Conservation (phyloP, 352 stramenopile species). For the Hyaloperonospora brassicae region DNA sequence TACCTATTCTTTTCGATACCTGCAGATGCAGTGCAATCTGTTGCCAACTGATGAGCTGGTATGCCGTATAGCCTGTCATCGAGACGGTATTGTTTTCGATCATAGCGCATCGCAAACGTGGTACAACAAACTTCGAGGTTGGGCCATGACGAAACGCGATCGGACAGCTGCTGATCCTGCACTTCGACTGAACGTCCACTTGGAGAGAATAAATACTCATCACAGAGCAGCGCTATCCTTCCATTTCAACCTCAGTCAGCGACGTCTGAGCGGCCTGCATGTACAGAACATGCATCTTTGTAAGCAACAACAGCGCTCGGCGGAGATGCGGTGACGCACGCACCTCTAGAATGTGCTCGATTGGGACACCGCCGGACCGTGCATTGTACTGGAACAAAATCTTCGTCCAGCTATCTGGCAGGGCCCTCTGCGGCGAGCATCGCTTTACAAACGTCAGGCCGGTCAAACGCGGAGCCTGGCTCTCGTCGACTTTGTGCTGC, state of each 20-base stretch:
- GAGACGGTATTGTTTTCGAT: no score
- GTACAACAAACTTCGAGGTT: no score
- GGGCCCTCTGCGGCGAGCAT: constrained; percentile 71
- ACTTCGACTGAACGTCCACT: no score
- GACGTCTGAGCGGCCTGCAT: constrained; percentile 24
- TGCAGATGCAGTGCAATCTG: no score
- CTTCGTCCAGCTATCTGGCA: constrained; percentile 86
- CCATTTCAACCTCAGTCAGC: constrained; percentile 30
- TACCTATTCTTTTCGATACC: no score
- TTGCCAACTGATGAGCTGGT: no score
- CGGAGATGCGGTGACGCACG: background rate
- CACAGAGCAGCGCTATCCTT: constrained; percentile 16
- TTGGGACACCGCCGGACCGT: constrained; percentile 47
- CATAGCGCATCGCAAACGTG: no score
- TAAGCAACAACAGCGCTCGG: constrained; percentile 1
- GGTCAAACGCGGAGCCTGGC: constrained; percentile 38
- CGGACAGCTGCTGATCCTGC: no score
- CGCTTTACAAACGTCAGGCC: constrained; percentile 61
- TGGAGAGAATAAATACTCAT: constrained; percentile 21
- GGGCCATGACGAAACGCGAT: no score
- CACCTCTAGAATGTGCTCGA: constrained; percentile 62
- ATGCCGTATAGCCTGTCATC: no score
- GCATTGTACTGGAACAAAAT: constrained; percentile 78
- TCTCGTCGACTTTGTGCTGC: constrained; percentile 39
- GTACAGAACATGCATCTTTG: background rate